Base-by-base conservation (phyloP, 2,329 filamentous ascomycete genomes). In the Pseudogymnoascus sp. region DNA sequence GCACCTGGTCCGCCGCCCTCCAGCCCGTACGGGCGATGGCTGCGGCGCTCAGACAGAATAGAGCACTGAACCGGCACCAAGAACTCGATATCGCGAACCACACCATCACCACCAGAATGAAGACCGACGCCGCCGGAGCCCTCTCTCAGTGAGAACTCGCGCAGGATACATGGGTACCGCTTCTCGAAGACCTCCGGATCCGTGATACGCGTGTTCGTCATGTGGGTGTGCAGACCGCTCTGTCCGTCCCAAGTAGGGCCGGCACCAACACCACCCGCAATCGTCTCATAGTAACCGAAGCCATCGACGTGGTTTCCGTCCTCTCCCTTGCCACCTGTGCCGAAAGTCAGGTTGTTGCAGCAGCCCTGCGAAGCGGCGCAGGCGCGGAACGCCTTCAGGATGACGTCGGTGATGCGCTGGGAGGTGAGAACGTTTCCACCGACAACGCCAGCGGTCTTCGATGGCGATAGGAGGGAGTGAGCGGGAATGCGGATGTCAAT, bases 151-250 rank as follows among this genome's bases (percentile, higher is more conserved):
- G 80, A 79, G 72, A 92, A 92, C 67, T 88, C 81, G 3, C 85
- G 80, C 28, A 93, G 76, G 1, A 93, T 73, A 2, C 91, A 87
- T 0, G 89, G 89, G 69, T 91, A 91, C 6, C 89, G 77, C 37
- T 87, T 80, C 76, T 93, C 90, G 66, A 92, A 88, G 14, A 91
- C 82, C 72, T 93, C 90, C 0, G 86, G 80, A 71, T 93, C 90
- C 0, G 90, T 92, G 70, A 92, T 92, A n/a, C 89, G 81, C 1
- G 89, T 93, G 73, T 93, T 93, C 6, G 90, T 93, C 87, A 91
- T 91, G 75, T 93, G 88, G 1, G 84, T 87, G 72, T 93, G 89
- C n/a, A 92, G 88, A 25, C 88, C 89, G 61, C 79, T 84, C 7
- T 87, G 86, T 42, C 89, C 90, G 65, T 87, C 78, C 89, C 89